phyloP scores from a whole-genome alignment of 2,329 filamentous ascomycete genomes.

The Diplodia intermedia region DNA sequence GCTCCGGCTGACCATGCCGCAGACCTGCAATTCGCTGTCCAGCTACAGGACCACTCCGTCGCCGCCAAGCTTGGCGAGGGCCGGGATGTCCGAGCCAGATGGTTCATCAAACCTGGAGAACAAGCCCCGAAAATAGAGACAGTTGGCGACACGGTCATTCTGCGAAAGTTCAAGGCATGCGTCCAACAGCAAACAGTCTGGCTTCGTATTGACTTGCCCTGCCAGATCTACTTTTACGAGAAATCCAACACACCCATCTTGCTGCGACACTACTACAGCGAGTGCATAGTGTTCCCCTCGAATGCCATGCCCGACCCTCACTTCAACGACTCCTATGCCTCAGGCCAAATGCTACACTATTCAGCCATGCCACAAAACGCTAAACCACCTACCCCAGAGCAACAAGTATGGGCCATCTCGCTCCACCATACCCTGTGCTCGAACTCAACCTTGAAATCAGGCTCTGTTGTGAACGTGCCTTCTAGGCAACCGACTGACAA shows the following conservation, averaged over 20 bases:
- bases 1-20: neutral
- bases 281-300: slow-evolving; percentile 38
- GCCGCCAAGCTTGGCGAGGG: neutral
- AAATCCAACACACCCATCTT: neutral
- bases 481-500: neutral
- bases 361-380: neutral
- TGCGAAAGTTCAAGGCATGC: slow-evolving; percentile 50
- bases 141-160: slow-evolving; percentile 68
- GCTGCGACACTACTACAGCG: neutral
- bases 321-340: slow-evolving; percentile 40
- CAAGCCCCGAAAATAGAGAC: slow-evolving; percentile 54
- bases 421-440: slow-evolving; percentile 36
- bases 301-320: slow-evolving; percentile 39
- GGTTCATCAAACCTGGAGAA: neutral
- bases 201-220: too few relatives aligned
- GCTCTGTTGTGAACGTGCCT: neutral
- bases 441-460: too few relatives aligned
- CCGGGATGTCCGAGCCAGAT: neutral
- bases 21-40: slow-evolving; percentile 21
- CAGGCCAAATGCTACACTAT: slow-evolving; percentile 31
- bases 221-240: neutral
- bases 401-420: slow-evolving; percentile 46
- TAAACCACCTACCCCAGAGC: slow-evolving; percentile 34
- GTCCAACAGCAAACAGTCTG: neutral
- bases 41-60: slow-evolving; percentile 38